Evolutionary conservation across 2,329 filamentous ascomycete species (phyloP).

Genomic region (Proliferodiscus dingleyae): DNA sequence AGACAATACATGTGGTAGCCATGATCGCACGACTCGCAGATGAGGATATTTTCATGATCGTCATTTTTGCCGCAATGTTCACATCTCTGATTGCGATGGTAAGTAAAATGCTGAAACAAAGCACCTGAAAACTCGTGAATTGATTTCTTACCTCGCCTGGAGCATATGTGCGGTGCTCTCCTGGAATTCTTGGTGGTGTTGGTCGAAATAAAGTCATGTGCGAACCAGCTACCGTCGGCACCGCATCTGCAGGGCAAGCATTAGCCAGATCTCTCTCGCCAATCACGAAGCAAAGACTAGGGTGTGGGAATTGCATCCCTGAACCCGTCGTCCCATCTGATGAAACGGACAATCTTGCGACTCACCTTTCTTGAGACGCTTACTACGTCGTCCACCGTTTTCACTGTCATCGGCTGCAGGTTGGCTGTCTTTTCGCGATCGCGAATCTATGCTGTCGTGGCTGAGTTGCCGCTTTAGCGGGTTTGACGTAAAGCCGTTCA

Average conservation of each 20-base stretch:
- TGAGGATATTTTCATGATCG: conserved; percentile 62
- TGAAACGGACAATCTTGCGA: conserved; percentile 1
- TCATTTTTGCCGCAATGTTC: conserved; percentile 81
- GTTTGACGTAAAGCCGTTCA: conserved; percentile 46
- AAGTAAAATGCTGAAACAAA: too few relatives aligned
- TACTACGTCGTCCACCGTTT: conserved; percentile 73
- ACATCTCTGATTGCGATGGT: too few relatives aligned
- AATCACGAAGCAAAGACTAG: conserved; percentile 17
- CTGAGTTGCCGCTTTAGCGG: conserved; percentile 74
- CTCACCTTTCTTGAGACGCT: conserved; percentile 83
- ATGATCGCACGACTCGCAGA: conserved; percentile 89
- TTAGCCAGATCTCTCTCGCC: conserved; percentile 32
- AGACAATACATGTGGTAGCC: conserved; percentile 84
- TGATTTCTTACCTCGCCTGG: conserved; percentile 53
- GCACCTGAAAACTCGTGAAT: too few relatives aligned
- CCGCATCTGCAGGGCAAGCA: conserved; percentile 44
- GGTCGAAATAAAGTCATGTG: conserved; percentile 95
- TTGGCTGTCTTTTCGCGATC: conserved; percentile 26
- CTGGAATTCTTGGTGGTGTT: conserved; percentile 61
- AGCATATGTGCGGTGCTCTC: conserved; percentile 37
- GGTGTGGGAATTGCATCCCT: conserved; percentile 18
- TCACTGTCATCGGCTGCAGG: conserved; percentile 46
- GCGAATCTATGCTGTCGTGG: conserved; percentile 41
- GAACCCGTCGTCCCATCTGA: conserved; percentile 11
- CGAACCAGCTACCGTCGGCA: conserved; percentile 87